A percentile compares a stretch with the other conserved stretches of the same genome.
phyloP scores from a whole-genome alignment of 805 yeast species.

The Debaryomyces prosopidis region DNA sequence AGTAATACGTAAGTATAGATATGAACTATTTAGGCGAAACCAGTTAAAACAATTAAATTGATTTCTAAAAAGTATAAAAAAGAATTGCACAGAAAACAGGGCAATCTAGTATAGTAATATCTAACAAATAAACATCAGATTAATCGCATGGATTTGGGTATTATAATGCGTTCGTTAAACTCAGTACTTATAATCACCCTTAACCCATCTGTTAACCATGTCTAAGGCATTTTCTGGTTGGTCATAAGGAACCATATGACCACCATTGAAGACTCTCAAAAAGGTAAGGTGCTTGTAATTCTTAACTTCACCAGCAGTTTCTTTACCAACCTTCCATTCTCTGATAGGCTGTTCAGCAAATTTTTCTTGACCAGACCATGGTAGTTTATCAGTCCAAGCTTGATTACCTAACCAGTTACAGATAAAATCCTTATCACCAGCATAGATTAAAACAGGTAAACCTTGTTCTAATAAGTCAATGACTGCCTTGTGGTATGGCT shows the following conservation, averaged over 20 bases:
- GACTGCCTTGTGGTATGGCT: constrained; percentile 66
- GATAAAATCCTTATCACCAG: constrained; percentile 93
- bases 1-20: background rate
- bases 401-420: constrained; percentile 92
- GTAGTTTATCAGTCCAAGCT: constrained; percentile 73
- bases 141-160: too few relatives aligned
- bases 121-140: too few relatives aligned
- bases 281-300: constrained; percentile 73
- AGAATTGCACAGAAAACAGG: too few relatives aligned
- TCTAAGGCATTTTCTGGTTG: constrained; percentile 77
- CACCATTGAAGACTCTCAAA: constrained; percentile 83
- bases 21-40: too few relatives aligned
- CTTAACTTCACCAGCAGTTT: constrained; percentile 69
- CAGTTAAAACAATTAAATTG: too few relatives aligned
- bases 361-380: constrained; percentile 58
- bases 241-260: constrained; percentile 94
- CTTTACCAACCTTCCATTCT: constrained; percentile 43
- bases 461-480: constrained; percentile 64
- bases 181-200: constrained; percentile 53
- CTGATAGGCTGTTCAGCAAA: constrained; percentile 44
- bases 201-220: constrained; percentile 84
- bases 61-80: too few relatives aligned
- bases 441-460: constrained; percentile 81
- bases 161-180: too few relatives aligned
- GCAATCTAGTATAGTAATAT: too few relatives aligned